Evolutionary conservation across 176 grass and related monocot species (phyloP), one percentile per base, ranked within the genome.

Genomic region (Musa beccarii): DNA sequence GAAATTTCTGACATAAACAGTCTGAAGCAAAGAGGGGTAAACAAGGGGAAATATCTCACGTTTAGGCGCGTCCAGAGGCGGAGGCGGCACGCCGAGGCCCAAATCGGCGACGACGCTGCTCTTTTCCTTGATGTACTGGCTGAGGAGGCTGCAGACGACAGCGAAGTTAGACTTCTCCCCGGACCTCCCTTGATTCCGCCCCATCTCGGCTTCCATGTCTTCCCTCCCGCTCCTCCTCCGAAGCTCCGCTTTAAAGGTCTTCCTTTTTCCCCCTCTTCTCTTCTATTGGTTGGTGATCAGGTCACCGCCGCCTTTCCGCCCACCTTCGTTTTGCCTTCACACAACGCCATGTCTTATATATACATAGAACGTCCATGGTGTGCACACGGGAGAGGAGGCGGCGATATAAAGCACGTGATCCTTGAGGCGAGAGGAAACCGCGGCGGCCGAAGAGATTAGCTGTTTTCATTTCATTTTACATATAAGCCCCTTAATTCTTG

Each of bases 111-210:
- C 7, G 22, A 69, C 7, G 22, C 69, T 78, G 65, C 79, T 78
- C 13, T 79, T 89, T 79, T 86, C 82, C 84, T 76, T 92, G 79
- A 96, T 80, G 80, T 81, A 96, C 82, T 89, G 86, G 29, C 89
- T 71, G 10, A 92, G 89, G 51, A 81, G 77, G 66, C 86, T 80
- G 57, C 80, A 96, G 51, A 89, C 79, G 57, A 81, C 75, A 10
- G 89, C 86, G 51, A 96, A 96, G 71, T 82, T 92, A 64, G 80
- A 75, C 54, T 79, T 96, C 86, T 85, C 82, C 50, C 76, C 82
- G 10, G 24, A n/a, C 79, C 69, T 74, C 11, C 3, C 68, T 25
- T 13, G 57, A 9, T 25, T 34, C 66, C 66, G 57, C 57, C 57
- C 57, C 14, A 61, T 19, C 6, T 21, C 57, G 57, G 57, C 57